Base-by-base conservation (phyloP, 345 rosid species). In the Eutrema yunnanense region DNA sequence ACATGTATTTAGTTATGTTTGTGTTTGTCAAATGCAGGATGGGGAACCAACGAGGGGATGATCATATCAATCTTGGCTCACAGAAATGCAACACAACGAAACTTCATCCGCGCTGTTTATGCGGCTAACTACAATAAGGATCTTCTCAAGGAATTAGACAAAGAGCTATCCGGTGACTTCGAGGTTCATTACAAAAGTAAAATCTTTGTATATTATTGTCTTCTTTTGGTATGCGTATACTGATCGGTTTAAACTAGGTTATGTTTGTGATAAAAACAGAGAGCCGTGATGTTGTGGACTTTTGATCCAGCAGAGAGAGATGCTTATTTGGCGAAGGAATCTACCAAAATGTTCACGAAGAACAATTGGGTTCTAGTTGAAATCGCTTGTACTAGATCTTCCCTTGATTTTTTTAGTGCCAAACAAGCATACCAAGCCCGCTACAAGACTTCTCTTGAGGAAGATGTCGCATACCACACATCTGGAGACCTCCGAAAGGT, bases 51-150 rank as follows among this genome's bases (percentile, higher is more conserved):
- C 61, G 98, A 94, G 76, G 74, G 71, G 2, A 55, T 83, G 81
- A 91, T 89, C 76, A 88, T 91, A 69, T 85, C 89, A 43, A 86
- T 94, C 65, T 74, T 94, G 87, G 92, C 92, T 65, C 97, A 90
- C 65, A 81, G 96, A 70, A 87, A 83, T 59, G 88, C 96, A 14
- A 78, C 78, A 1, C 98, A 90, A 34, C 96, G 96, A 72, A 81
- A 77, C 65, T 38, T 59, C 11, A 90, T 94, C 38, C 84, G 87
- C 5, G 73, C 82, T 50, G 65, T 79, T 69, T 94, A 94, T 64
- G 75, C 75, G n/a, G 88, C 88, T 73, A 79, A 82, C 32, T 84
- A 89, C 65, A 87, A 47, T 47, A 88, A 89, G 75, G 92, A 90
- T 75, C 96, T 94, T 59, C 91, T 94, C 34, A 86, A 77, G 37